Evolutionary conservation across 257 asterid genomes (phyloP), one percentile per base, ranked within the genome.

Genomic region (Nicotiana paniculata): DNA sequence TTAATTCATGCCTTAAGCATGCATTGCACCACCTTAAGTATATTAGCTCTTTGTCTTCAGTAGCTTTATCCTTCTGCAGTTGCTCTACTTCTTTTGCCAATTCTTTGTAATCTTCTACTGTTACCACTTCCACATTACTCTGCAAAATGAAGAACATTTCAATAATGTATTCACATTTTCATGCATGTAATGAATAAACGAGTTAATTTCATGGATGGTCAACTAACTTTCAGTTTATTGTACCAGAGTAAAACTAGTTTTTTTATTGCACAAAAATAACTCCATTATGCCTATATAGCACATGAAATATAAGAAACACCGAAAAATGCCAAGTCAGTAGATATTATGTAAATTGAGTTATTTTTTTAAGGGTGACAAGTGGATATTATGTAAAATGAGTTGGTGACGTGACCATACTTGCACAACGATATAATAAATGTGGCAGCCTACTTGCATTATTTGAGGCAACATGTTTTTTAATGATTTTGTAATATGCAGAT

Each of bases 1-100:
- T 80, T 53, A 89, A 55, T 79, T 90, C 91, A 33, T 91, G 90
- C 85, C 87, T 91, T 53, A 89, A 72, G 69, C 89, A 90, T 26
- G 91, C 93, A 66, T 89, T 90, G 81, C 87, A 80, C 93, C 95
- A 83, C 75, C 91, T 88, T 51, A 91, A 74, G 82, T 86, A 83
- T 66, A 85, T 72, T 81, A 88, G 18, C 79, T 92, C 94, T 80
- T 81, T 77, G 53, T 75, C 81, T 82, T 85, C 90, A 28, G 61
- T 43, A 17, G 84, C 86, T 59, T 82, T 78, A 3, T 88, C 84
- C 64, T 81, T 79, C 72, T 82, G 78, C 26, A 86, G 70, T 78
- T 86, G 86, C 58, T 85, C 88, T n/a, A 84, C 76, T 62, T 87
- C 82, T 32, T 77, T 15, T 35, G 21, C 83, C 77, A 85, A 62